Conservation (phyloP, 2,329 filamentous ascomycete genomes). For the Phoma sp. region DNA sequence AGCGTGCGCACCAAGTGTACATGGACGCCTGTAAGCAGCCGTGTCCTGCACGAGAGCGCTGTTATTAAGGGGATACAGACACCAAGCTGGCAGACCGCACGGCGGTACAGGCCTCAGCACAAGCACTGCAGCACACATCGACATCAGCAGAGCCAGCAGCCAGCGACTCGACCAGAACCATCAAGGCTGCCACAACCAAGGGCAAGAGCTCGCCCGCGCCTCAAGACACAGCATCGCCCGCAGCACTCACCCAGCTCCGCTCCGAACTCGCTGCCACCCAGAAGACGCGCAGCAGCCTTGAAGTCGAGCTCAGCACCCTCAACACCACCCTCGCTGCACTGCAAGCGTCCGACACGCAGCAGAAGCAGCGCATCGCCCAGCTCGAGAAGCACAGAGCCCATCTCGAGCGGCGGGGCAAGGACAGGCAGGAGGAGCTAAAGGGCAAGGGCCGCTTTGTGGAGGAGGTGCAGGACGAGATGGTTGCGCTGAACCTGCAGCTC, state of each 20-base stretch:
- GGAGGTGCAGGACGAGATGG: constrained; percentile 91
- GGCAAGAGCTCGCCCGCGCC: constrained; percentile 27
- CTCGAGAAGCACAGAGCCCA: constrained; percentile 69
- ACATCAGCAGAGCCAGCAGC: constrained; percentile 28
- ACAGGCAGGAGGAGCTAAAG: constrained; percentile 83
- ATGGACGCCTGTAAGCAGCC: constrained; percentile 76
- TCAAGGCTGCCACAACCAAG: constrained; percentile 30
- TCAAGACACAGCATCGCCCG: constrained; percentile 21
- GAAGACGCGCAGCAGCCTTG: constrained; percentile 73
- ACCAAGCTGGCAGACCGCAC: constrained; percentile 57
- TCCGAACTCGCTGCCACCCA: constrained; percentile 79
- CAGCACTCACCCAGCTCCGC: constrained; percentile 43
- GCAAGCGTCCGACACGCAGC: constrained; percentile 66
- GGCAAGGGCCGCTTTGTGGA: constrained; percentile 85
- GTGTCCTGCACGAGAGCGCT: background rate
- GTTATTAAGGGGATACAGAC: constrained; percentile 46
- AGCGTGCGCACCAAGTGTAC: constrained; percentile 70
- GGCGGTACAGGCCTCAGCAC: constrained; percentile 41
- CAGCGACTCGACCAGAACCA: constrained; percentile 30
- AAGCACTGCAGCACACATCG: constrained; percentile 37
- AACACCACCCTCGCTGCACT: constrained; percentile 70
- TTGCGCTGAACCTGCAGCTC: constrained; percentile 84
- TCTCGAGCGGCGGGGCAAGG: constrained; percentile 72
- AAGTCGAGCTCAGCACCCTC: constrained; percentile 67
- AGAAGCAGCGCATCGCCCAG: constrained; percentile 66